Evolutionary conservation across 2,329 filamentous ascomycete genomes (phyloP), one percentile per base, ranked within the genome.

Genomic region (Venturia carpophila): DNA sequence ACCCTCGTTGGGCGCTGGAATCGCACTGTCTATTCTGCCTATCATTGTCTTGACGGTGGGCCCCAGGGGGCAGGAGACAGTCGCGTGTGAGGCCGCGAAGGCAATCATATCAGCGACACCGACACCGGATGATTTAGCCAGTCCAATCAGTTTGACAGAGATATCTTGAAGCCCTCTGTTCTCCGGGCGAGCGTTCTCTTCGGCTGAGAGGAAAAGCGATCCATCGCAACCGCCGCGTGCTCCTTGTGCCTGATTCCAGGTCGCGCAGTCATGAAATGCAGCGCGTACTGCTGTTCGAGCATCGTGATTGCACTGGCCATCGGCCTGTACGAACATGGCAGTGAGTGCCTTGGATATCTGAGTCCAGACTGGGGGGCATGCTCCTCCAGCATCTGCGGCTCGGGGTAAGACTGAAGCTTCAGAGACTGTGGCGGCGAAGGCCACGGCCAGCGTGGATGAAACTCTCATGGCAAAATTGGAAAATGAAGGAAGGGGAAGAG

Each of bases 31-130:
- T 42, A 27, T 58, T 42, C 63, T 37, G 30, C 70, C 63, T n/a
- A 66, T 77, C 66, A 80, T 80, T 19, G 78, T 77, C 15, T 76
- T 71, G 43, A 84, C 78, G 10, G 78, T 76, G 2, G 82, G 82
- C 0, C 83, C 82, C 19, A 80, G 73, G 1, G 82, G 79, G 62
- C 82, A 82, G 24, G 77, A 75, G 1, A 80, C 76, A 4, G 79
- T 79, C 3, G 79, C 82, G 47, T 80, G 74, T 61, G 73, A 75
- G n/a, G 68, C 77, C 1, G 77, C 80, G 60, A 82, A 79, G 69
- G 83, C 81, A 47, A 83, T 79, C 21, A 85, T 73, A 71, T 85
- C 83, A 21, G 82, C 83, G 68, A 82, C 80, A 13, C 76, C 74
- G n/a, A 83, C 75, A 19, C 74, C 71, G 66, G 77, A 79, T 65